phyloP scores from a whole-genome alignment of 495 filamentous ascomycete genomes.

The Entonaema liquescens region DNA sequence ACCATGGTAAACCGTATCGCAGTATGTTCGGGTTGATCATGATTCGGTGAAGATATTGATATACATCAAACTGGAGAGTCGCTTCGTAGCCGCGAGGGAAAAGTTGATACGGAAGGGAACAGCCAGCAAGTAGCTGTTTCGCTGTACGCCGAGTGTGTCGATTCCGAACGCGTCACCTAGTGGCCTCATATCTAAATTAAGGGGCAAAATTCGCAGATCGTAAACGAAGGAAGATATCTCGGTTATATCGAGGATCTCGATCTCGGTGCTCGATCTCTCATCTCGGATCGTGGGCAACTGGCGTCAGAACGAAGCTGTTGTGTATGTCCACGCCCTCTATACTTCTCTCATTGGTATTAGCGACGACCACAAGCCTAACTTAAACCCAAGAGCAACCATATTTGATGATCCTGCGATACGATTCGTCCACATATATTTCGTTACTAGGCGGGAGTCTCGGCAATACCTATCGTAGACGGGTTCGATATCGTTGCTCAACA shows the following conservation, averaged over 20 bases:
- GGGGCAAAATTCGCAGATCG: conserved; percentile 14
- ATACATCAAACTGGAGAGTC: background rate
- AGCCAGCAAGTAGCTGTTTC: background rate
- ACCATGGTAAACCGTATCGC: too few relatives aligned
- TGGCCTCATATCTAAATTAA: background rate
- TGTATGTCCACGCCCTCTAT: background rate
- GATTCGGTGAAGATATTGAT: background rate
- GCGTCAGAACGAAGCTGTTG: background rate
- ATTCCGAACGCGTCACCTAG: background rate
- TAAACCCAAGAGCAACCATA: background rate
- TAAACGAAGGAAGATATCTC: conserved; percentile 6
- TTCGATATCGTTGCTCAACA: background rate
- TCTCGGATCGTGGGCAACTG: background rate
- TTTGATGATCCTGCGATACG: background rate
- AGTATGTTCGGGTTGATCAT: background rate
- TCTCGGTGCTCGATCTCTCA: background rate
- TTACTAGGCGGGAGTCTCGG: background rate
- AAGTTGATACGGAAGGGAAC: too few relatives aligned
- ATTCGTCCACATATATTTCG: background rate
- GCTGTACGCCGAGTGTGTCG: background rate
- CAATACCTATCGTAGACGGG: background rate
- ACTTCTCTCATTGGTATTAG: background rate
- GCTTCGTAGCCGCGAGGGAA: too few relatives aligned
- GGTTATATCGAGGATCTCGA: conserved; percentile 18
- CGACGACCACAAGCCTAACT: background rate